Evolutionary conservation across 768 basidiomycete genomes (phyloP).

Genomic region (Boletus vermiculosoides): DNA sequence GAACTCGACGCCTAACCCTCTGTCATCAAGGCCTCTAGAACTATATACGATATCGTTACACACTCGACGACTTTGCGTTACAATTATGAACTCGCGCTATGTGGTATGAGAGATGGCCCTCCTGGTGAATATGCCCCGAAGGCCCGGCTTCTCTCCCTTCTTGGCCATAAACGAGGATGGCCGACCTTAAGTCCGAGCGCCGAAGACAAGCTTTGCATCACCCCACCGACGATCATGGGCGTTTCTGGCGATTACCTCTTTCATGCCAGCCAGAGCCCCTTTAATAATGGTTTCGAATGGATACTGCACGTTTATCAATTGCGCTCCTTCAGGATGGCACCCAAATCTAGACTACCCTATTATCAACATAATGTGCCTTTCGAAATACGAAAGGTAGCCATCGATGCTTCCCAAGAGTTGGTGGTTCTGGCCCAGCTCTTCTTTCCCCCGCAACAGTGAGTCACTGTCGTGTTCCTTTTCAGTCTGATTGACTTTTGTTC

Average conservation of each 20-base stretch:
- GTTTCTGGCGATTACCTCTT: slow-evolving; percentile 33
- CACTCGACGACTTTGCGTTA: slow-evolving; percentile 32
- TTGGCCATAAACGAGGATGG: slow-evolving; percentile 34
- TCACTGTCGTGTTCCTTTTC: not conserved
- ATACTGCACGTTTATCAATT: slow-evolving; percentile 34
- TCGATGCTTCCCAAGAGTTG: slow-evolving; percentile 31
- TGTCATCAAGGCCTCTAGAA: slow-evolving; percentile 24
- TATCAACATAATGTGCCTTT: slow-evolving; percentile 34
- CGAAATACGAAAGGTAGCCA: slow-evolving; percentile 34
- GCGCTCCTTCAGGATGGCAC: slow-evolving; percentile 32
- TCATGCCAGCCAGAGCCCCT: slow-evolving; percentile 34
- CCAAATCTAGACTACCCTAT: slow-evolving; percentile 26
- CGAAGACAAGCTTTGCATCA: slow-evolving; percentile 32
- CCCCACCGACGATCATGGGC: slow-evolving; percentile 34
- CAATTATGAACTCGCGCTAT: slow-evolving; percentile 31
- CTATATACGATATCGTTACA: slow-evolving; percentile 21
- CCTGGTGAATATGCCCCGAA: slow-evolving; percentile 17
- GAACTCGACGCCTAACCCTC: slow-evolving; percentile 1
- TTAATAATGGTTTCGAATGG: slow-evolving; percentile 34
- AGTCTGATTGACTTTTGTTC: not conserved
- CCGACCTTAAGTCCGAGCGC: slow-evolving; percentile 30
- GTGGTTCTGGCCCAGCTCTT: slow-evolving; percentile 32
- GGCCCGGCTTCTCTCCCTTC: slow-evolving; percentile 29
- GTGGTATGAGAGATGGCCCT: slow-evolving; percentile 31
- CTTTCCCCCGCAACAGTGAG: slow-evolving; percentile 30